Evolutionary conservation across 306 rosid species (phyloP).

Genomic region (Sicyos edulis): DNA sequence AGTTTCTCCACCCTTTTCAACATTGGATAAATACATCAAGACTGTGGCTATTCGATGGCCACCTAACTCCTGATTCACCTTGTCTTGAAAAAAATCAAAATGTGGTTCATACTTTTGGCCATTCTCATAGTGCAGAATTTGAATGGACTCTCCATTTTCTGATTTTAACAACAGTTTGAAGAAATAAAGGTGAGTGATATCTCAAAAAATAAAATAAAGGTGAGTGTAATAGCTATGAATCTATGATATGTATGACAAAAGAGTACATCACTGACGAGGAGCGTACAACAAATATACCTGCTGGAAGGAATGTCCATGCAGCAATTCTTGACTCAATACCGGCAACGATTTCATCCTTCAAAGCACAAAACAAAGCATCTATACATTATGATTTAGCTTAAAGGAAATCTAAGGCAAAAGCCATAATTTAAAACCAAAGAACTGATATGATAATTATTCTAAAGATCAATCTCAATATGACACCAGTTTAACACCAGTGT

Average conservation of each 20-base stretch:
- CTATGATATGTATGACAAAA: neutral
- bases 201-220: no score
- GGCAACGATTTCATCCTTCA: constrained; percentile 65
- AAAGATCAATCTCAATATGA: neutral
- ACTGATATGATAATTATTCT: neutral
- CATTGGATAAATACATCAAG: constrained; percentile 85
- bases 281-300: constrained; percentile 20
- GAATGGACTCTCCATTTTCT: constrained; percentile 93
- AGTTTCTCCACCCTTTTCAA: constrained; percentile 93
- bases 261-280: neutral
- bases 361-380: constrained; percentile 23
- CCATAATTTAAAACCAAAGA: neutral
- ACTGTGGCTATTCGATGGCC: constrained; percentile 96
- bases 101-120: constrained; percentile 96
- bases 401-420: neutral
- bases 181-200: neutral
- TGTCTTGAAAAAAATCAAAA: constrained; percentile 84
- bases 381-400: neutral
- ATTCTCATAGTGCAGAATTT: constrained; percentile 75
- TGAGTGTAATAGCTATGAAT: neutral
- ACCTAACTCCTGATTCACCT: constrained; percentile 70
- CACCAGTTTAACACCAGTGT: no score
- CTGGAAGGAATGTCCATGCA: constrained; percentile 97
- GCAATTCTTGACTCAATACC: constrained; percentile 60
- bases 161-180: constrained; percentile 24